Evolutionary conservation across 2,329 filamentous ascomycete genomes (phyloP), one percentile per base, ranked within the genome.

Genomic region (Fusarium tupiense): DNA sequence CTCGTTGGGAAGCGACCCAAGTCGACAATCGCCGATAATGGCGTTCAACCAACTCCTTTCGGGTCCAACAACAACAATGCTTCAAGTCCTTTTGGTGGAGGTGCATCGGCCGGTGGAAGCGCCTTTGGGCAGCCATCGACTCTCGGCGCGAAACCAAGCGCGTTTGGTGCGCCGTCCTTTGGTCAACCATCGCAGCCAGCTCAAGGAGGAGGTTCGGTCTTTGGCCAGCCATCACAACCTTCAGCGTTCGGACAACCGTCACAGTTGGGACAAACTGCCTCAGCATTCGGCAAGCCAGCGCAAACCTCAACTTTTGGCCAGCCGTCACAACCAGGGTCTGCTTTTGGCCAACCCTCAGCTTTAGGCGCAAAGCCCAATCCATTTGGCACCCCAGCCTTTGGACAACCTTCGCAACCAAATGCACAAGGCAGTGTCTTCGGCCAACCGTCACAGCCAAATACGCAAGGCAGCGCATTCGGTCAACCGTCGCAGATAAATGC

Each of bases 181-280:
- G 79, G 84, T 3, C 83, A 87, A 64, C 76, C 84, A 17, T 82
- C 86, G 13, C 83, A 84, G 61, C 78, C 81, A 44, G 79, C 46
- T 77, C 83, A 54, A 64, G 78, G 52, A 12, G 62, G 72, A 14
- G 64, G 72, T 5, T 71, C 75, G 6, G 66, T 78, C 0, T 82
- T 83, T 57, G 79, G 78, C 3, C 80, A 81, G 57, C 75, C 80
- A 19, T 64, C 75, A 14, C 79, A 76, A 54, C 46, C 79, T 17
- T 83, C 80, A 54, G 80, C 82, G 2, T 89, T 90, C 70, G 85
- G 86, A 6, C 84, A 87, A 46, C 71, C 68, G 4, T 74, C 74
- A 19, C 73, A 75, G 38, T 54, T 74, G 8, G 67, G 50, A 16
- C 67, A 59, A n/a, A 33, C 65, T 7, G 44, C 44, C 35, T 77